These are phyloP conservation scores for Ophiostoma perfectum DNA, from an alignment of 2,329 filamentous ascomycete genomes.

Conservation along the genomic window DNA sequence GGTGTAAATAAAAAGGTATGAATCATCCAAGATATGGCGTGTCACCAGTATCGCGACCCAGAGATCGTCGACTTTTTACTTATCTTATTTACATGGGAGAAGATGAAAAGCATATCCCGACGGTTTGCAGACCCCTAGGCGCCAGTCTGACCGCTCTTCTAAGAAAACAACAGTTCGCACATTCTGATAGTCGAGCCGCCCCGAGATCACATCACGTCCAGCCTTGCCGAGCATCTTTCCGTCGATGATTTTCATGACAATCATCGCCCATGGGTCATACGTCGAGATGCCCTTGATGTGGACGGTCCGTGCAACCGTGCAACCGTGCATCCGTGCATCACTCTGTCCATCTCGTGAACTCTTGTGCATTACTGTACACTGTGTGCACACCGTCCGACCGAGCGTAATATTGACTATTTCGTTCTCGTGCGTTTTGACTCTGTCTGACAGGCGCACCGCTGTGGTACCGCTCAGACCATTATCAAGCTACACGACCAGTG, in stretches of 20 bases:
- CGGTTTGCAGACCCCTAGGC: not conserved
- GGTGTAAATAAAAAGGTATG: not conserved
- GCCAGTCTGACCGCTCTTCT: not conserved
- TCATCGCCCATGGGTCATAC: no score
- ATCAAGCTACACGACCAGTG: not conserved
- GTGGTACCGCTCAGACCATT: constrained; percentile 5
- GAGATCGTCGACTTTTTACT: not conserved
- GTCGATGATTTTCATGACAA: not conserved
- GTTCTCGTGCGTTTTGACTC: not conserved
- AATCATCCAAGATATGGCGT: not conserved
- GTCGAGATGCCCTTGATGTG: no score
- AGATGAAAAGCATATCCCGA: not conserved
- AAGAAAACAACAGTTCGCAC: not conserved
- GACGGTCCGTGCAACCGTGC: no score
- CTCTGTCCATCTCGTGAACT: not conserved
- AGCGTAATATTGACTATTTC: not conserved
- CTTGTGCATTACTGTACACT: not conserved
- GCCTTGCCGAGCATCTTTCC: not conserved
- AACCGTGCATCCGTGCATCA: not conserved
- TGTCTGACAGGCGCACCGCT: not conserved
- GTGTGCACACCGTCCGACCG: not conserved
- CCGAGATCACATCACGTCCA: not conserved
- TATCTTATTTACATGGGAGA: no score
- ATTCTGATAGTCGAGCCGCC: not conserved
- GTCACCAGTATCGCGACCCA: not conserved